phyloP scores from a whole-genome alignment of 306 rosid genomes.

The Pyrus betulifolia region DNA sequence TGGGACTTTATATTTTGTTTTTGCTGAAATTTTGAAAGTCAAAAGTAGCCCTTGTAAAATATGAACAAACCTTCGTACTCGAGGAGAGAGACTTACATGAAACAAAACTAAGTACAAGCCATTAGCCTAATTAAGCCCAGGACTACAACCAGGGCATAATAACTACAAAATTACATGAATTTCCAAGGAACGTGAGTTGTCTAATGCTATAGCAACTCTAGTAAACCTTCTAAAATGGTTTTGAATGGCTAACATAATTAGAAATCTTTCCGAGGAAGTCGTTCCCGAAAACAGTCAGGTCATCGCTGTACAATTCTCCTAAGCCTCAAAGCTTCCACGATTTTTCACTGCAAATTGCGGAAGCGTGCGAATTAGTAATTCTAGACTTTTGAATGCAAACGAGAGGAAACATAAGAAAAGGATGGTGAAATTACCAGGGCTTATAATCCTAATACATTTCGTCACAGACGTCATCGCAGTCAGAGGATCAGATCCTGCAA shows the following conservation, averaged over 20 bases:
- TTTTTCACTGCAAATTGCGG: conserved; percentile 37
- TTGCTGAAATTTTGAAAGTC: not conserved
- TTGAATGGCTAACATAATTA: not conserved
- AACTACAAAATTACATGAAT: not conserved
- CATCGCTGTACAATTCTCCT: conserved; percentile 21
- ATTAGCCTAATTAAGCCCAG: not conserved
- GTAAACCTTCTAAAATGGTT: not conserved
- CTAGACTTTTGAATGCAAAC: not conserved
- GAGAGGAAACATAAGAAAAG: not conserved
- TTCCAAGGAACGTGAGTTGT: conserved; percentile 1
- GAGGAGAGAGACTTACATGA: no score
- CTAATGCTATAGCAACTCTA: not conserved
- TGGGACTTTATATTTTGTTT: not conserved
- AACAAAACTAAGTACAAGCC: not conserved
- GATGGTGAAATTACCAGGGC: conserved; percentile 50
- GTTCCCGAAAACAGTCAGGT: conserved; percentile 11
- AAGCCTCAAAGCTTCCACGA: conserved; percentile 16
- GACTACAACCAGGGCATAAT: not conserved
- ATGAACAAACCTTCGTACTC: not conserved
- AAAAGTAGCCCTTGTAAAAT: not conserved
- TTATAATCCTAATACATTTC: conserved; percentile 49
- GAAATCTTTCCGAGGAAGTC: conserved; percentile 1
- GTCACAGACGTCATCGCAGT: conserved; percentile 47
- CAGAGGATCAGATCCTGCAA: conserved; percentile 48
- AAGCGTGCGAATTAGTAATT: not conserved